Evolutionary conservation across 768 basidiomycete genomes (phyloP).

Genomic region (Russula compacta): DNA sequence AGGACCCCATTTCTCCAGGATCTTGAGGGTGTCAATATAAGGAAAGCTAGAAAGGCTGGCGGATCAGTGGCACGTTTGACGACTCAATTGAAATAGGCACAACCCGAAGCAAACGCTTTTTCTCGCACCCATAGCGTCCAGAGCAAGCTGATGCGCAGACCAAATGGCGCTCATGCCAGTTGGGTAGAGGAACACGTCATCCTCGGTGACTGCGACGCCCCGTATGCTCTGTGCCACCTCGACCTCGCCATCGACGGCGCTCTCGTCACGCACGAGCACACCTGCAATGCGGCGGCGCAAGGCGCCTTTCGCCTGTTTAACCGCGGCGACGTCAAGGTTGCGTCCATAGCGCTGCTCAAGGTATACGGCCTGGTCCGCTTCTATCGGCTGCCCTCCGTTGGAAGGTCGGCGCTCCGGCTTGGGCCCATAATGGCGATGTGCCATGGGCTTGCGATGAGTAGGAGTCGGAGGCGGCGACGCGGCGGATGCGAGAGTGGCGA

Average conservation of each 20-base stretch:
- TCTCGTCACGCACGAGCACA: conserved; percentile 56
- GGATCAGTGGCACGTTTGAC: neutral
- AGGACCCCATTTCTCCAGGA: conserved; percentile 92
- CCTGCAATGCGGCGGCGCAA: conserved; percentile 87
- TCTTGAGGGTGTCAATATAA: conserved; percentile 91
- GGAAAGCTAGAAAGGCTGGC: conserved; percentile 55
- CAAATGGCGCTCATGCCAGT: conserved; percentile 94
- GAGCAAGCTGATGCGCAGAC: conserved; percentile 71
- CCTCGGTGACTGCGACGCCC: conserved; percentile 66
- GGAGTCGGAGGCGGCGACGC: conserved; percentile 23
- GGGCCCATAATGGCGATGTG: conserved; percentile 52
- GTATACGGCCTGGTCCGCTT: conserved; percentile 59
- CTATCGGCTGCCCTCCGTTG: conserved; percentile 28
- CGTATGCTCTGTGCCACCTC: conserved; percentile 52
- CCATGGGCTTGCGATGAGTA: conserved; percentile 17
- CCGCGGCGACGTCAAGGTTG: conserved; percentile 68
- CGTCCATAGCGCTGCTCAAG: conserved; percentile 94
- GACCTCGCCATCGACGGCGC: conserved; percentile 36
- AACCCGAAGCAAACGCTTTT: conserved; percentile 96
- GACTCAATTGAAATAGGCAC: conserved; percentile 23
- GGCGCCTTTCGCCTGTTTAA: conserved; percentile 74
- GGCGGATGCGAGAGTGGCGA: conserved; percentile 50
- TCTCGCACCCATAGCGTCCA: conserved; percentile 42
- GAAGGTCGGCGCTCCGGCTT: conserved; percentile 22
- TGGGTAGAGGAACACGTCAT: conserved; percentile 83